phyloP scores from a whole-genome alignment of 2,329 filamentous ascomycete species.

The Colletotrichum liriopes region DNA sequence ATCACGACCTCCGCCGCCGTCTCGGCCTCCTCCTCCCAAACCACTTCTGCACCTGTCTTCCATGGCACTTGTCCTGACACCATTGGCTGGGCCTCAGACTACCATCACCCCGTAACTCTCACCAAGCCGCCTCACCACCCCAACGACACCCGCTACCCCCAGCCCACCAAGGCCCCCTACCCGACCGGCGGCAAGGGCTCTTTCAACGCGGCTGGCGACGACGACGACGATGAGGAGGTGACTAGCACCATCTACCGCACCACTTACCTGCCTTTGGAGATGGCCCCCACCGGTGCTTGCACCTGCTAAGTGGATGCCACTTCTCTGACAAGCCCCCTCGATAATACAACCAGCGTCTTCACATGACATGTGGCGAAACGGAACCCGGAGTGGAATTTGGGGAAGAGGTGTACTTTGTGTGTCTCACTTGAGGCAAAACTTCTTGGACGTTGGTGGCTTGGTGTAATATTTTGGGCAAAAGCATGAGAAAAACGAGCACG shows the following conservation, averaged over 20 bases:
- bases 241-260: constrained; percentile 36
- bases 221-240: constrained; percentile 21
- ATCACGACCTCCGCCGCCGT: constrained; percentile 32
- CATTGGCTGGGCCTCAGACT: constrained; percentile 40
- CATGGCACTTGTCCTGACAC: constrained; percentile 42
- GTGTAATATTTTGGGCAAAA: background rate
- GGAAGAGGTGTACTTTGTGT: background rate
- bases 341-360: background rate
- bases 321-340: background rate
- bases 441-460: constrained; percentile 18
- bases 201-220: constrained; percentile 6
- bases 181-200: constrained; percentile 3
- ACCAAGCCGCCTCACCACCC: constrained; percentile 33
- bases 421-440: background rate
- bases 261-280: constrained; percentile 35
- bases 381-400: constrained; percentile 9
- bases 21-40: constrained; percentile 1
- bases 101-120: constrained; percentile 40
- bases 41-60: constrained; percentile 26
- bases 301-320: constrained; percentile 9
- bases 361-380: constrained; percentile 16
- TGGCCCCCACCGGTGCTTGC: constrained; percentile 35
- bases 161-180: constrained; percentile 25
- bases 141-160: constrained; percentile 14
- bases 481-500: background rate